A percentile compares a stretch with the other conserved stretches of the same genome.
phyloP scores from a whole-genome alignment of 78 protist genomes.

The Planoprotostelium fungivorum region DNA sequence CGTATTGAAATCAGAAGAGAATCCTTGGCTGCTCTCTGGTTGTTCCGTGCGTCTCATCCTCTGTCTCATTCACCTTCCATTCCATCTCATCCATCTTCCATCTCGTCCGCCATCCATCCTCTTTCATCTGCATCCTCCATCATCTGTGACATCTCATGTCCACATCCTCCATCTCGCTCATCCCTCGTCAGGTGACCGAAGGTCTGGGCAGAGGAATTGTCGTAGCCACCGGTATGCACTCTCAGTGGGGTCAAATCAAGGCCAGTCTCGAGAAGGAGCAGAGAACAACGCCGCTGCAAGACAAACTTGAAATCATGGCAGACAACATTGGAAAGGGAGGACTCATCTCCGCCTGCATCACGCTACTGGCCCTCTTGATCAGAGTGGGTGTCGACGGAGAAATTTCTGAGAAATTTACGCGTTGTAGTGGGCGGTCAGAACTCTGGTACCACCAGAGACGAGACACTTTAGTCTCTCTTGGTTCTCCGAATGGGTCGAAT shows the following conservation, averaged over 20 bases:
- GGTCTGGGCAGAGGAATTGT: constrained; percentile 67
- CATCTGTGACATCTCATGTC: too few species aligned
- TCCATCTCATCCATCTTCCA: too few species aligned
- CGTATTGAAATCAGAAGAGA: constrained; percentile 38
- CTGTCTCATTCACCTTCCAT: too few species aligned
- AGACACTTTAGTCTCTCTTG: neutral
- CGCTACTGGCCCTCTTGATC: constrained; percentile 24
- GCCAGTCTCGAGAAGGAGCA: neutral
- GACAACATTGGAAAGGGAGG: constrained; percentile 68
- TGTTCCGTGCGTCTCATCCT: constrained; percentile 22
- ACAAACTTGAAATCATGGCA: constrained; percentile 61
- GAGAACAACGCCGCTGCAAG: constrained; percentile 53
- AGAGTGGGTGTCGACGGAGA: constrained; percentile 11
- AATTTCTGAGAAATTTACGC: neutral
- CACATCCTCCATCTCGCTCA: too few species aligned
- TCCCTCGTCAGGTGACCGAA: constrained; percentile 54
- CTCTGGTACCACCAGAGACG: neutral
- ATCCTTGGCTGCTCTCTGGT: constrained; percentile 72
- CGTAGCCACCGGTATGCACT: constrained; percentile 75
- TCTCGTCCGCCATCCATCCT: too few species aligned
- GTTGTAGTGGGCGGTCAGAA: neutral
- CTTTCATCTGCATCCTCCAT: too few species aligned
- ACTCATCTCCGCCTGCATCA: constrained; percentile 26
- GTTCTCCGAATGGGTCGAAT: constrained; percentile 51
- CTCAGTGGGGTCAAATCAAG: constrained; percentile 76